Evolutionary conservation across 1,284 basidiomycete genomes (phyloP).

Genomic region (Microstroma glucosiphilum): DNA sequence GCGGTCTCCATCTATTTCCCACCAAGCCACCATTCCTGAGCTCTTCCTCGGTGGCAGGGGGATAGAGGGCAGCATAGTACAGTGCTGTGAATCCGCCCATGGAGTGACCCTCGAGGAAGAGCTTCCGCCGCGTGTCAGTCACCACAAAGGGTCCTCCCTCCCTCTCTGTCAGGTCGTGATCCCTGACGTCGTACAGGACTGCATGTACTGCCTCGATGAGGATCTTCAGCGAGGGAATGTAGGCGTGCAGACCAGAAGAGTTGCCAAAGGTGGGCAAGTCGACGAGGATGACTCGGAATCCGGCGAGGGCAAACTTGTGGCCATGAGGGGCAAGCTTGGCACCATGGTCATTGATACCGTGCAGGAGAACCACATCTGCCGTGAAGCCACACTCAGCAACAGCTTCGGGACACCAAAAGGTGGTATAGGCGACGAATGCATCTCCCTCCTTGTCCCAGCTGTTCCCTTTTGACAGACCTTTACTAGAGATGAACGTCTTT

Average conservation of each 20-base stretch:
- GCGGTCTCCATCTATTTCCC: constrained; percentile 18
- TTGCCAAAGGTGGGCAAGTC: constrained; percentile 55
- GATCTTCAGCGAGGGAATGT: constrained; percentile 52
- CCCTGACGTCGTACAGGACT: constrained; percentile 53
- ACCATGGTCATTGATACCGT: constrained; percentile 47
- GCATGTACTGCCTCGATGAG: constrained; percentile 54
- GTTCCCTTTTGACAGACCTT: constrained; percentile 10
- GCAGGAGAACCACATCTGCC: constrained; percentile 38
- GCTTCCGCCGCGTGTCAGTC: constrained; percentile 23
- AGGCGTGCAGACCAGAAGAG: constrained; percentile 53
- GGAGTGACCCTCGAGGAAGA: constrained; percentile 52
- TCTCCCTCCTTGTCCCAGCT: constrained; percentile 15
- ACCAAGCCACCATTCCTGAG: background rate
- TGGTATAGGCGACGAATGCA: constrained; percentile 35
- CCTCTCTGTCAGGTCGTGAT: constrained; percentile 11
- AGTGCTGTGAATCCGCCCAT: constrained; percentile 52
- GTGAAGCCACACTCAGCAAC: constrained; percentile 13
- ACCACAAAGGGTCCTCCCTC: background rate
- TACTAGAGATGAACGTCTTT: constrained; percentile 22
- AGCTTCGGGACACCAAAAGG: constrained; percentile 27
- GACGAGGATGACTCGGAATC: constrained; percentile 55
- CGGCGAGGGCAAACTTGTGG: constrained; percentile 52
- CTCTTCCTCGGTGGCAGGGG: constrained; percentile 19
- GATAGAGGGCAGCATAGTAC: constrained; percentile 47
- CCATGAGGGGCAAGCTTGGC: constrained; percentile 53